phyloP scores from a whole-genome alignment of 176 grass and related monocot species.

The Ananas comosus region DNA sequence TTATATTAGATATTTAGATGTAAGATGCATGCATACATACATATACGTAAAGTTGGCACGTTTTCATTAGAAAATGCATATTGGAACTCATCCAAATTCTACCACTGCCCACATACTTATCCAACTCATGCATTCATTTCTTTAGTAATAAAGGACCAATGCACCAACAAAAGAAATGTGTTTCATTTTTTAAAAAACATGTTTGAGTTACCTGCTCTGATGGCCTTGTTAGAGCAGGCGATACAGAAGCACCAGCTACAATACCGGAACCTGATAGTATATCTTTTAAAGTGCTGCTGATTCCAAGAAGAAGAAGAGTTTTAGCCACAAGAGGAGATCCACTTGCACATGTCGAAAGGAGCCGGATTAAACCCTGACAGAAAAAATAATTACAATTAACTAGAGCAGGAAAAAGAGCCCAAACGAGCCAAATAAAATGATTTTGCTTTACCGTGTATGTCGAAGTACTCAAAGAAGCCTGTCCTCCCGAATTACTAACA shows the following conservation, averaged over 20 bases:
- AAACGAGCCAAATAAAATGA: slow-evolving; percentile 9
- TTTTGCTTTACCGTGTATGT: slow-evolving; percentile 57
- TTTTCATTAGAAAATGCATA: no score
- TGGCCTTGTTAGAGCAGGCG: slow-evolving; percentile 63
- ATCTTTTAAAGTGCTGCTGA: slow-evolving; percentile 80
- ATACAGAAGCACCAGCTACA: slow-evolving; percentile 48
- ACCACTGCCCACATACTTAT: no score
- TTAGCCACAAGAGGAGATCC: slow-evolving; percentile 68
- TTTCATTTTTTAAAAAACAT: background rate
- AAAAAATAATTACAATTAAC: slow-evolving; percentile 4
- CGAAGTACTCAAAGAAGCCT: slow-evolving; percentile 65
- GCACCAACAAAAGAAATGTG: background rate
- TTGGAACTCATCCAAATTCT: no score
- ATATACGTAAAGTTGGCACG: no score
- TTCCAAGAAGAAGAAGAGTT: slow-evolving; percentile 76
- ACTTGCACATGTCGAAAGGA: slow-evolving; percentile 68
- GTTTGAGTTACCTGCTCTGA: slow-evolving; percentile 56
- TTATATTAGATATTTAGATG: no score
- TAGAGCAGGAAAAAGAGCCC: background rate
- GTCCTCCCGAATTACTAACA: slow-evolving; percentile 56
- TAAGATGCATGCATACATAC: no score
- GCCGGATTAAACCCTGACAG: slow-evolving; percentile 66
- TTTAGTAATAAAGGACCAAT: background rate
- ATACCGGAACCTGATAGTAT: slow-evolving; percentile 74
- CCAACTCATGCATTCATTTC: no score